These are phyloP conservation scores for Globisporangium irregulare DNA, from an alignment of 352 stramenopile genomes.

Conservation along the genomic window DNA sequence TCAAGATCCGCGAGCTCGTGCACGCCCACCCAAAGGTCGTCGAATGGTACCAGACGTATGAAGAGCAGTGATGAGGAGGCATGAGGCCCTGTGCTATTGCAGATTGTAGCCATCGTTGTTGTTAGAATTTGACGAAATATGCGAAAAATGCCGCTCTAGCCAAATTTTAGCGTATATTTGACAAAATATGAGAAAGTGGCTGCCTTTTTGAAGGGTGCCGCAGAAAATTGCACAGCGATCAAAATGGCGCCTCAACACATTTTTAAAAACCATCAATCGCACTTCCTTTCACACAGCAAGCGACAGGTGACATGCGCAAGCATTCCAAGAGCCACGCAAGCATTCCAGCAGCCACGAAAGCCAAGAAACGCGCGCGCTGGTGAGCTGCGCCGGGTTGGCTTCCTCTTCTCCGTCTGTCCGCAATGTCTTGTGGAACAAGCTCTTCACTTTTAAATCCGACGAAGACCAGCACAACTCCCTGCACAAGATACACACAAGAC, in stretches of 20 bases:
- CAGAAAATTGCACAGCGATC: not conserved
- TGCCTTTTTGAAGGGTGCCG: not conserved
- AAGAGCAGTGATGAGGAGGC: too few relatives aligned
- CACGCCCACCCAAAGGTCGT: conserved; percentile 31
- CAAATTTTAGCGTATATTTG: not conserved
- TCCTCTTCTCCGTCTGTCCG: too few relatives aligned
- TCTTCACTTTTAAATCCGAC: conserved; percentile 10
- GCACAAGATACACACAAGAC: not conserved
- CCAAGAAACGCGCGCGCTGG: not conserved
- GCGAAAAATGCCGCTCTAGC: not conserved
- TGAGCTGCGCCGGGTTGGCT: not conserved
- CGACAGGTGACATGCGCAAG: too few relatives aligned
- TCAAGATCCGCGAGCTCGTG: conserved; percentile 27
- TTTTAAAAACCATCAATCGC: too few relatives aligned
- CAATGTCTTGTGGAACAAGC: too few relatives aligned
- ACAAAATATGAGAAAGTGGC: not conserved
- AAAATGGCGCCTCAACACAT: too few relatives aligned
- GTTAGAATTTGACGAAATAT: not conserved
- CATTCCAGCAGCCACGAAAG: not conserved
- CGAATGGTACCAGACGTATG: conserved; percentile 31
- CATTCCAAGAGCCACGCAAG: too few relatives aligned
- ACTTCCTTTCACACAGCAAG: too few relatives aligned
- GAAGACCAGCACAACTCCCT: not conserved
- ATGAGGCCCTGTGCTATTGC: not conserved
- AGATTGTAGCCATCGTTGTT: not conserved